Percentiles rank a stretch among this genome's conserved stretches.
Conservation (phyloP, 192 early-diverging fungal genomes). For the Lobosporangium transversale region DNA sequence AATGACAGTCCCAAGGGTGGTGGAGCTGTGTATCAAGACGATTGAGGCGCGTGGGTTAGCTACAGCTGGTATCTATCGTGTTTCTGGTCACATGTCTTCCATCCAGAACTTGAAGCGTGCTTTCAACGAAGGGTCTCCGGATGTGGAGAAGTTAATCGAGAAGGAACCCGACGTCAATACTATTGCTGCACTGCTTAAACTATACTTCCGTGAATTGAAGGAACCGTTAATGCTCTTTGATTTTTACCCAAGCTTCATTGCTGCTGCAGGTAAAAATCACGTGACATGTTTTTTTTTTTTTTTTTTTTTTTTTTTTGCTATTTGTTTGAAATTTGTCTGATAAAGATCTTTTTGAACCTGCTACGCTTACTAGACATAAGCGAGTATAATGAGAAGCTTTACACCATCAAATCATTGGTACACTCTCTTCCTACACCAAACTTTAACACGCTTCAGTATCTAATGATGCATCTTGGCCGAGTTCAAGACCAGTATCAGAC, state of each 20-base stretch:
- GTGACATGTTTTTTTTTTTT: neutral
- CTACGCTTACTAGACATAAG: constrained; percentile 53
- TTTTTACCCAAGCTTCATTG: constrained; percentile 75
- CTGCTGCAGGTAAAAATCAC: constrained; percentile 60
- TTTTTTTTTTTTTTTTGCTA: neutral
- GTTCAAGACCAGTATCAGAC: constrained; percentile 70
- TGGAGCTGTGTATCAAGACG: constrained; percentile 67
- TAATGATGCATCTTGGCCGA: constrained; percentile 73
- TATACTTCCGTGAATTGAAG: constrained; percentile 78
- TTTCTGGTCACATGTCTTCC: constrained; percentile 67
- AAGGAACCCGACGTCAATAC: constrained; percentile 76
- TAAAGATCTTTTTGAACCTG: too few relatives aligned
- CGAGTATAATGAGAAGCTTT: constrained; percentile 77
- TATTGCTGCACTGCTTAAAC: constrained; percentile 74
- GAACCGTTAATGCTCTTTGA: constrained; percentile 78
- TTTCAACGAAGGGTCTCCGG: constrained; percentile 61
- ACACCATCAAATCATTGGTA: constrained; percentile 72
- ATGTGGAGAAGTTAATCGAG: constrained; percentile 60
- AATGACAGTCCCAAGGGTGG: constrained; percentile 58
- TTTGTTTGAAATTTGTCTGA: neutral
- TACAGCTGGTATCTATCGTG: constrained; percentile 71
- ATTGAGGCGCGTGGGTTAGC: constrained; percentile 69
- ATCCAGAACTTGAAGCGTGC: constrained; percentile 64
- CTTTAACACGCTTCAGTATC: constrained; percentile 64
- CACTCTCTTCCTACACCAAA: constrained; percentile 71